Evolutionary conservation across 768 basidiomycete genomes (phyloP).

Genomic region (Phaffia australis): DNA sequence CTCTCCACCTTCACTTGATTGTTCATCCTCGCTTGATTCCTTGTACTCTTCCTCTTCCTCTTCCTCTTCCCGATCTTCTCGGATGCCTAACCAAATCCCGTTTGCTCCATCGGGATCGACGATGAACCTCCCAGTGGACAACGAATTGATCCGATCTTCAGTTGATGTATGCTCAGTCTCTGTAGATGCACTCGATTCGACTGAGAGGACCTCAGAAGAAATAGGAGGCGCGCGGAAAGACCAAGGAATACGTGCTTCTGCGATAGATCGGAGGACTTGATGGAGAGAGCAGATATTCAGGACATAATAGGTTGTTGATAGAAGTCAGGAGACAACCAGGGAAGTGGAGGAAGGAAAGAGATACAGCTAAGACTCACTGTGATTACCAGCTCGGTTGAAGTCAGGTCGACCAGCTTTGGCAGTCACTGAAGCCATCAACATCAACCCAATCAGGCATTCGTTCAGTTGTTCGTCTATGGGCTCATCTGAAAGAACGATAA

Average conservation of each 20-base stretch:
- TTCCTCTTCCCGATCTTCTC: constrained; percentile 2
- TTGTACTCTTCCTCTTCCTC: constrained; percentile 34
- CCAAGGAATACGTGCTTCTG: constrained; percentile 73
- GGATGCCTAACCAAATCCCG: constrained; percentile 26
- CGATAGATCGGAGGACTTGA: constrained; percentile 66
- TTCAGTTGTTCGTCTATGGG: not conserved
- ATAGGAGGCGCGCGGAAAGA: constrained; percentile 66
- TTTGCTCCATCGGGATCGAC: not conserved
- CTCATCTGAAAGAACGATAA: not conserved
- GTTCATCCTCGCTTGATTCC: constrained; percentile 28
- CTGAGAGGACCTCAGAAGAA: not conserved
- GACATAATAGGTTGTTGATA: too few species aligned
- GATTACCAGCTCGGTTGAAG: constrained; percentile 76
- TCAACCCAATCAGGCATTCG: not conserved
- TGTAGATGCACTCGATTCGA: not conserved
- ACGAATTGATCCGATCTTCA: constrained; percentile 2
- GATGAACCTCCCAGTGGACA: not conserved
- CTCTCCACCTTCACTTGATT: constrained; percentile 30
- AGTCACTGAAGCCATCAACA: constrained; percentile 46
- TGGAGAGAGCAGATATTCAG: not conserved
- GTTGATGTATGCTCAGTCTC: constrained; percentile 12
- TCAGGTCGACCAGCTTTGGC: constrained; percentile 86
- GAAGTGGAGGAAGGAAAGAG: constrained; percentile 9
- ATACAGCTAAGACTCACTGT: constrained; percentile 50
- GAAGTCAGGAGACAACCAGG: not conserved